Evolutionary conservation across 768 basidiomycete genomes (phyloP).

Genomic region (Termitomyces sp.): DNA sequence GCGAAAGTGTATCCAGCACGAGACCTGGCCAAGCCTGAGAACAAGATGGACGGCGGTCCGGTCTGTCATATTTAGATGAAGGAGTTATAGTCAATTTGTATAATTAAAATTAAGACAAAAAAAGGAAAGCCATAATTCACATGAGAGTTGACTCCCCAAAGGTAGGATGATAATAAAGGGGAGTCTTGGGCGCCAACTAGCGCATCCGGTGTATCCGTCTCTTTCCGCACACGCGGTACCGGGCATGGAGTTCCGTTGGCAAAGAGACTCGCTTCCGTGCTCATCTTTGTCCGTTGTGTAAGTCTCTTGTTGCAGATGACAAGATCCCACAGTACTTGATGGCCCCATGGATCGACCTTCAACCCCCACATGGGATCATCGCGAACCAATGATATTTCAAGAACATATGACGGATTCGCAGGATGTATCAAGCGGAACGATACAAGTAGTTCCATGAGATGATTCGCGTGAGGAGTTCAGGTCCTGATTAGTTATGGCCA

Average conservation of each 20-base stretch:
- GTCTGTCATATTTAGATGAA: too few relatives aligned
- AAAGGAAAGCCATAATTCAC: not conserved
- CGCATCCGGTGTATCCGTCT: not conserved
- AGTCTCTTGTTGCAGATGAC: not conserved
- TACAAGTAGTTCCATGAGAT: not conserved
- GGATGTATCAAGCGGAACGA: not conserved
- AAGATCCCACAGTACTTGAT: not conserved
- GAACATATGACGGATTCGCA: not conserved
- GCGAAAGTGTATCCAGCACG: slow-evolving; percentile 1
- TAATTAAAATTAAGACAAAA: not conserved
- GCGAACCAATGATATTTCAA: not conserved
- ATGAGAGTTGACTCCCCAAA: not conserved
- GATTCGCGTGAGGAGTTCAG: not conserved
- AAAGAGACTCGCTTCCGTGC: not conserved
- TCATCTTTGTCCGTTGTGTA: not conserved
- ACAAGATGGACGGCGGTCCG: not conserved
- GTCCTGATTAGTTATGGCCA: not conserved
- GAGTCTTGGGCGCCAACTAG: not conserved
- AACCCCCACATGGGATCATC: not conserved
- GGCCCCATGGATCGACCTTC: not conserved
- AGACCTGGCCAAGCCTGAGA: not conserved
- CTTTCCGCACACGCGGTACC: too few relatives aligned
- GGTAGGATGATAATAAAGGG: not conserved
- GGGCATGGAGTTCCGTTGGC: not conserved
- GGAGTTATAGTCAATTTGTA: not conserved